Conservation (phyloP, 148 eudicot species). For the Rhododendron vialii region DNA sequence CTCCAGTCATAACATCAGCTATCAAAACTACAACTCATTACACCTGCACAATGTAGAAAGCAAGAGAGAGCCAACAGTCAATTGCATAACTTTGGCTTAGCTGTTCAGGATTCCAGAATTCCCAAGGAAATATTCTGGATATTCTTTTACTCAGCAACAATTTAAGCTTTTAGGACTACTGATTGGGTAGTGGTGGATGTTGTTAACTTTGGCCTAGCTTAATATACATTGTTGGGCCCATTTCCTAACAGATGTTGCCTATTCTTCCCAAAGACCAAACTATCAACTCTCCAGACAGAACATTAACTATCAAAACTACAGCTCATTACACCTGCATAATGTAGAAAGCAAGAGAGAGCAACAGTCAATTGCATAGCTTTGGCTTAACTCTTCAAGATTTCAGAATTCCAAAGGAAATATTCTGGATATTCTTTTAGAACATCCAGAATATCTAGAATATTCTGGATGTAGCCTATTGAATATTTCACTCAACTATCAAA, state of each 20-base stretch:
- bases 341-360: slow-evolving; percentile 2
- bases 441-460: too few species aligned
- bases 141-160: too few species aligned
- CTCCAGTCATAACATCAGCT: background rate
- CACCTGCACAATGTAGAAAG: background rate
- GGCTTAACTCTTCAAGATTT: background rate
- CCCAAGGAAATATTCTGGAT: background rate
- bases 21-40: background rate
- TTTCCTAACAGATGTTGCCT: too few species aligned
- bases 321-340: background rate
- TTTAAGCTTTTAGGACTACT: too few species aligned
- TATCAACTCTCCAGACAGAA: background rate
- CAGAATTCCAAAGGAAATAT: too few species aligned
- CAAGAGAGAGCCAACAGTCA: background rate
- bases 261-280: background rate
- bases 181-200: too few species aligned
- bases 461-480: too few species aligned
- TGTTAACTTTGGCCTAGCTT: too few species aligned
- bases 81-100: background rate
- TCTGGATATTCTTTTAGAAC: too few species aligned
- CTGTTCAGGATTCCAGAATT: background rate
- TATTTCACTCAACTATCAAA: too few species aligned
- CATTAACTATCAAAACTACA: background rate
- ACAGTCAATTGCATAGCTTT: background rate
- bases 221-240: too few species aligned